These are phyloP conservation scores for Russula sp. DNA, from an alignment of 768 basidiomycete species.

Conservation along the genomic window DNA sequence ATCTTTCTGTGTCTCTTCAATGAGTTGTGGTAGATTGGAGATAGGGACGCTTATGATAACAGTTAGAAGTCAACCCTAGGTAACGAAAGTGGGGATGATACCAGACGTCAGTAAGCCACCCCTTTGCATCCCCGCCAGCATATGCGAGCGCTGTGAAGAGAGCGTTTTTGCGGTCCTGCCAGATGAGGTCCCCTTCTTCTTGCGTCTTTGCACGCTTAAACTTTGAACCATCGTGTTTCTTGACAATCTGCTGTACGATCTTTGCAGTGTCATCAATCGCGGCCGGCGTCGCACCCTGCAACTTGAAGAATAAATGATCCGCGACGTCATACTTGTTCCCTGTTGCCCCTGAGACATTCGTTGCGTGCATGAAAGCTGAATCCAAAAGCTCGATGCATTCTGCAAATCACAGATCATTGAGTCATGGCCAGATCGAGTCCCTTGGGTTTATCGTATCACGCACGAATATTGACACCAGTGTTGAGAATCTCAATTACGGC, in stretches of 20 bases:
- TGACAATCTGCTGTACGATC: conserved; percentile 53
- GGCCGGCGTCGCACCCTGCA: conserved; percentile 62
- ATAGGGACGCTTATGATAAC: conserved; percentile 30
- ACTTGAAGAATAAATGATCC: conserved; percentile 88
- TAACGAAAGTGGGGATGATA: conserved; percentile 30
- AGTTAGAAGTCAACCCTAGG: not conserved
- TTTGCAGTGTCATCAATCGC: conserved; percentile 54
- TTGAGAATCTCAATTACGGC: conserved; percentile 80
- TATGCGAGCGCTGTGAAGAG: conserved; percentile 66
- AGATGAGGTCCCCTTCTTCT: conserved; percentile 68
- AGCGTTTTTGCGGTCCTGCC: conserved; percentile 84
- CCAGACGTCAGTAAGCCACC: conserved; percentile 92
- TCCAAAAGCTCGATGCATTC: conserved; percentile 90
- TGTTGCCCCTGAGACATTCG: not conserved
- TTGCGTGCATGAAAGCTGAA: conserved; percentile 19
- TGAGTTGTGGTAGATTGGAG: conserved; percentile 32
- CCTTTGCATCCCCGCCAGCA: conserved; percentile 57
- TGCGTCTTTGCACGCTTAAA: conserved; percentile 73
- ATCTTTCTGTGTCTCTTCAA: conserved; percentile 41
- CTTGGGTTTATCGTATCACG: conserved; percentile 28
- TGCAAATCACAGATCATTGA: conserved; percentile 24
- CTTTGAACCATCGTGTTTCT: conserved; percentile 51
- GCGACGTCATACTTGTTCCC: not conserved
- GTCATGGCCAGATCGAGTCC: conserved; percentile 5
- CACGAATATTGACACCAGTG: conserved; percentile 69